Conservation (phyloP, 2,329 filamentous ascomycete species). For the Ophiostoma quercus region DNA sequence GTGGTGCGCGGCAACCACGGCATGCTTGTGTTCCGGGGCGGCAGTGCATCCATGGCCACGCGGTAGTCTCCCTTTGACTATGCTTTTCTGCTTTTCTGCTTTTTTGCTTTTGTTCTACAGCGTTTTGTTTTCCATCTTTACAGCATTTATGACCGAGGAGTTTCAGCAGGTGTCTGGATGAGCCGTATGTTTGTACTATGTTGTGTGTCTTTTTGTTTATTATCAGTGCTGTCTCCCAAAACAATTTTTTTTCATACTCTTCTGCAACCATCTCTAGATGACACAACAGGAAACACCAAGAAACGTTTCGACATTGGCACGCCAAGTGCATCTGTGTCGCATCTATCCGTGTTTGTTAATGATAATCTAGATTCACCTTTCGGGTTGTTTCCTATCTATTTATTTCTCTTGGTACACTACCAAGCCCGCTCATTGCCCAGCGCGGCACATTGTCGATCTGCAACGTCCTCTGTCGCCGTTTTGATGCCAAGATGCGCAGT, state of each 20-base stretch:
- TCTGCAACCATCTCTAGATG: background rate
- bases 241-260: no score
- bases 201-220: background rate
- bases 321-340: constrained; percentile 7
- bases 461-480: background rate
- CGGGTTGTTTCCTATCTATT: background rate
- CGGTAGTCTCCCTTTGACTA: background rate
- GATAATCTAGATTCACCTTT: background rate
- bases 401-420: background rate
- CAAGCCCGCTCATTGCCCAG: background rate
- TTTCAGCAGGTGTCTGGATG: background rate
- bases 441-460: background rate
- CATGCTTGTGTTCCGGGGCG: constrained; percentile 46
- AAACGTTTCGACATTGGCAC: background rate
- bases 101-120: background rate
- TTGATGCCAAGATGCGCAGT: background rate
- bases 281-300: background rate
- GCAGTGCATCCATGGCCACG: constrained; percentile 36
- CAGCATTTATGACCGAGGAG: background rate
- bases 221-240: no score
- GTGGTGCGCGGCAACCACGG: constrained; percentile 46
- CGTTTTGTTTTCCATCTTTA: background rate
- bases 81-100: background rate
- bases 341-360: background rate
- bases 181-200: no score